Conservation (phyloP, 2,329 filamentous ascomycete genomes). For the Coleophoma cylindrospora region DNA sequence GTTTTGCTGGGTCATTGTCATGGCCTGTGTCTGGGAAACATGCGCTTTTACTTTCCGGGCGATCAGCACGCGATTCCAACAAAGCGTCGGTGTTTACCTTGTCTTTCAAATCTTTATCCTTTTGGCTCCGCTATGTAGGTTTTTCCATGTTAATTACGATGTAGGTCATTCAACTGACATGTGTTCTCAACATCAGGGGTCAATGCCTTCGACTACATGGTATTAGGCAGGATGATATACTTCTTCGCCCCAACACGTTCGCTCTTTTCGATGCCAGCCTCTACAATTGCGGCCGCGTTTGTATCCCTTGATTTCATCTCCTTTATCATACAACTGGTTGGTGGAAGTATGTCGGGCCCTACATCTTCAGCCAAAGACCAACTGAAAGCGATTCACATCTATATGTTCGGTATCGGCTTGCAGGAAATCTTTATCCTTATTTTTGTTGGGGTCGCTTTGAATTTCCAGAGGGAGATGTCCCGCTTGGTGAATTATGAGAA, state of each 20-base stretch:
- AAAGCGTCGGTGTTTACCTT: constrained; percentile 24
- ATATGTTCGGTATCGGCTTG: constrained; percentile 17
- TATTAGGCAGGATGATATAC: constrained; percentile 20
- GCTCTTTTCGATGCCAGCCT: constrained; percentile 21
- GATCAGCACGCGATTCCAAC: constrained; percentile 33
- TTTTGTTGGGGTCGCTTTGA: constrained; percentile 11
- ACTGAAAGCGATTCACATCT: constrained; percentile 14
- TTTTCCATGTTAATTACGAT: not conserved
- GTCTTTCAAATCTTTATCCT: constrained; percentile 35
- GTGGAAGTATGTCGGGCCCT: constrained; percentile 4
- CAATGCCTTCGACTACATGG: constrained; percentile 25
- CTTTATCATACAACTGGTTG: constrained; percentile 15
- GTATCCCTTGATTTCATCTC: constrained; percentile 37
- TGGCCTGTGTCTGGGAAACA: constrained; percentile 35
- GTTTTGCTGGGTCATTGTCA: constrained; percentile 37
- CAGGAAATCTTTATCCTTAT: constrained; percentile 18
- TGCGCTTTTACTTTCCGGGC: constrained; percentile 32
- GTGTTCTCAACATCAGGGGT: constrained; percentile 7
- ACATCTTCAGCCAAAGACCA: not conserved
- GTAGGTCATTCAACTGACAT: not conserved
- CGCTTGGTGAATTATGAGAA: not conserved
- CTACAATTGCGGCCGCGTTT: constrained; percentile 5
- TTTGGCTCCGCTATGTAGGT: constrained; percentile 18
- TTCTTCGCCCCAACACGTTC: constrained; percentile 27
- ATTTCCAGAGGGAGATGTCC: constrained; percentile 7